Evolutionary conservation across 257 asterid species (phyloP).

Genomic region (Ajuga chamaepitys): DNA sequence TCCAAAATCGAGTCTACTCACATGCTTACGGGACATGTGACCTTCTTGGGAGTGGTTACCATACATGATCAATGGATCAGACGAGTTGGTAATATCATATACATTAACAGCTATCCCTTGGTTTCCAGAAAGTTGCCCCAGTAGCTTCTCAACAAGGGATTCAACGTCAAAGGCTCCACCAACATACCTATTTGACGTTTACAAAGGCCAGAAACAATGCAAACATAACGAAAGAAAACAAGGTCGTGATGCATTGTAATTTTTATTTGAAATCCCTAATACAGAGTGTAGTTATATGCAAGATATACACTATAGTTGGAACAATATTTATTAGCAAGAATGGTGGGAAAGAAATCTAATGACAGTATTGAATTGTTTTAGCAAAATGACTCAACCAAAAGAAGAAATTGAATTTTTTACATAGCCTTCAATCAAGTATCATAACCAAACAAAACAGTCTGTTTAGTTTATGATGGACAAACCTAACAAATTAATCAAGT

Average conservation of each 20-base stretch:
- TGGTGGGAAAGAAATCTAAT: no score
- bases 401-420: neutral
- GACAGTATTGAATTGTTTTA: no score
- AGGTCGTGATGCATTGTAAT: neutral
- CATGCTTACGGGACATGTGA: slow-evolving; percentile 58
- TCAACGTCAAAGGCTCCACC: slow-evolving; percentile 96
- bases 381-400: no score
- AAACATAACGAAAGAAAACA: neutral
- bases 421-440: neutral
- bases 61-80: slow-evolving; percentile 73
- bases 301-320: neutral
- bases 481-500: neutral
- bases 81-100: slow-evolving; percentile 68
- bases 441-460: neutral
- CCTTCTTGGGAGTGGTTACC: slow-evolving; percentile 54
- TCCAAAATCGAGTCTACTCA: slow-evolving; percentile 76
- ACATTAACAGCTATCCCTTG: slow-evolving; percentile 78
- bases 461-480: no score
- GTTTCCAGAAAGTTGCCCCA: slow-evolving; percentile 85
- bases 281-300: no score
- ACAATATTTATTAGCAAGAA: neutral
- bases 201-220: neutral
- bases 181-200: slow-evolving; percentile 47
- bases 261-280: neutral
- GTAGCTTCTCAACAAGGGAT: slow-evolving; percentile 82